These are phyloP conservation scores for Daldinia bambusicola DNA, from an alignment of 495 filamentous ascomycete genomes.

Conservation along the genomic window DNA sequence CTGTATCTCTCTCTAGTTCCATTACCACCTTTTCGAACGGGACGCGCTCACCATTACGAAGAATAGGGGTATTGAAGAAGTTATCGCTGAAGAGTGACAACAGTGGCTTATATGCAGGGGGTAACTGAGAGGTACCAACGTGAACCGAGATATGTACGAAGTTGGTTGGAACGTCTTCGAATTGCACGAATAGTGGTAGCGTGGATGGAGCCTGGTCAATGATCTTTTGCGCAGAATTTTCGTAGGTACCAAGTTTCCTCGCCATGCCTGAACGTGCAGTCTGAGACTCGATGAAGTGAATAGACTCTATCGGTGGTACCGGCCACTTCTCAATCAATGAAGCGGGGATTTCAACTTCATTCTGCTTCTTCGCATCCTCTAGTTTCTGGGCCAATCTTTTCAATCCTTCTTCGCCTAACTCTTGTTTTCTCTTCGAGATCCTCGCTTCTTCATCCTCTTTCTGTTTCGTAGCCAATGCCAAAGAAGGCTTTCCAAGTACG, in stretches of 20 bases:
- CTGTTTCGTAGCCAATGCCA: conserved; percentile 72
- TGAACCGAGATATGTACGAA: conserved; percentile 86
- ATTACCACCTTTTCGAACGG: conserved; percentile 93
- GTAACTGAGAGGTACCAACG: conserved; percentile 77
- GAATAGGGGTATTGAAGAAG: conserved; percentile 92
- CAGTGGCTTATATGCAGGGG: conserved; percentile 79
- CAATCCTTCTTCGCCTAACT: conserved; percentile 65
- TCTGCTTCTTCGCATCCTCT: conserved; percentile 80
- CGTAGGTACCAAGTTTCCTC: conserved; percentile 68
- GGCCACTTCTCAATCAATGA: conserved; percentile 80
- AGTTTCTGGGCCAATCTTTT: conserved; percentile 78
- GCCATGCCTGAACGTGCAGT: conserved; percentile 89
- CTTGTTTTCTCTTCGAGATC: conserved; percentile 62
- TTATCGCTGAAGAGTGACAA: conserved; percentile 85
- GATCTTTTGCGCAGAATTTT: conserved; percentile 77
- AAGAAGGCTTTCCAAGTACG: conserved; percentile 85
- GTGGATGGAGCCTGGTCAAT: conserved; percentile 74
- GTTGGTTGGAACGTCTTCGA: conserved; percentile 88
- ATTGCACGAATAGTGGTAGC: conserved; percentile 90
- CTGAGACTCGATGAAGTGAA: conserved; percentile 90
- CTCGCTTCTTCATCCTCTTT: conserved; percentile 76
- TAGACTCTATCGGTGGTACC: conserved; percentile 85
- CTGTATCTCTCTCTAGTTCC: conserved; percentile 88
- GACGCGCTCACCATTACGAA: conserved; percentile 77
- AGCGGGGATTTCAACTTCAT: conserved; percentile 81